Conservation (phyloP, 352 stramenopile species). For the Phytopythium litorale region DNA sequence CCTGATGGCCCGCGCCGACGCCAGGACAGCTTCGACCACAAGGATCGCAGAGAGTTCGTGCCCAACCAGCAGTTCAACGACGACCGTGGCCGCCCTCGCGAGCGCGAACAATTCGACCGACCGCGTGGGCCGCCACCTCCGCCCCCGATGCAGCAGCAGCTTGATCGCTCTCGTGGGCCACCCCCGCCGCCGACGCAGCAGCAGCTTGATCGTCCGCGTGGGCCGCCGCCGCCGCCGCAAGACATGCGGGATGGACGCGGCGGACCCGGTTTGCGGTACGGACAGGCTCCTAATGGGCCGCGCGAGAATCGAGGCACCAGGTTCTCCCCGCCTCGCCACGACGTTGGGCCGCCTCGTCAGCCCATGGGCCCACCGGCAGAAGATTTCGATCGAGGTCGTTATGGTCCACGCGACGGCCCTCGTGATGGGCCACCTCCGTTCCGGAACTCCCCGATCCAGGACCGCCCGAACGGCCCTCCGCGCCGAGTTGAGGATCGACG, state of each 20-base stretch:
- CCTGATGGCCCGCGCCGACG: conserved; percentile 18
- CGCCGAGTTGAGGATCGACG: conserved; percentile 13
- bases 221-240: conserved; percentile 5
- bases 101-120: conserved; percentile 20
- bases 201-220: conserved; percentile 12
- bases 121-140: conserved; percentile 3
- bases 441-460: not conserved
- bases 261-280: conserved; percentile 13
- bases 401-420: conserved; percentile 3
- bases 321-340: conserved; percentile 15
- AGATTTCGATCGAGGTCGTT: conserved; percentile 9
- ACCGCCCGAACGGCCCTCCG: conserved; percentile 15
- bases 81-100: conserved; percentile 25
- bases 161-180: no score
- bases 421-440: conserved; percentile 17
- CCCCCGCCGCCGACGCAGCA: not conserved
- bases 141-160: no score
- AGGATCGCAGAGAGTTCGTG: conserved; percentile 15
- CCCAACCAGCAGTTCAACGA: conserved; percentile 16
- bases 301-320: not conserved
- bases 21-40: conserved; percentile 10
- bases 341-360: not conserved
- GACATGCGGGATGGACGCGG: conserved; percentile 16
- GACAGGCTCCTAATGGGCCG: conserved; percentile 11
- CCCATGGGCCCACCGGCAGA: not conserved